These are phyloP conservation scores for Xylaria scruposa DNA, from an alignment of 495 filamentous ascomycete genomes.

Conservation along the genomic window DNA sequence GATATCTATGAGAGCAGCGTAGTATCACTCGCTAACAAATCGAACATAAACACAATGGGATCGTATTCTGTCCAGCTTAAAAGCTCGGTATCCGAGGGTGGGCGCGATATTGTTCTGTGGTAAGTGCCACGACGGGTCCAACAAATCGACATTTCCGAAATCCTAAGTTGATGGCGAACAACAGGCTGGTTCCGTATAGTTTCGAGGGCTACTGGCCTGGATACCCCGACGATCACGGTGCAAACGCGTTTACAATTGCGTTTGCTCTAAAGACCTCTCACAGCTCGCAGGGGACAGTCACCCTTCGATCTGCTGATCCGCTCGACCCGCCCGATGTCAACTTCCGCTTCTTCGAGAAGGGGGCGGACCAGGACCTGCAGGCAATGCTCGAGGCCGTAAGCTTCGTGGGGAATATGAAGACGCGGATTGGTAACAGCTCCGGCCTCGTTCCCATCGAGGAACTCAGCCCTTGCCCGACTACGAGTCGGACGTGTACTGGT, in stretches of 20 bases:
- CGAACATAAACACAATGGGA: constrained; percentile 25
- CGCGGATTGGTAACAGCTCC: constrained; percentile 25
- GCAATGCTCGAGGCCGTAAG: constrained; percentile 54
- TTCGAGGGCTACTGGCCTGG: constrained; percentile 49
- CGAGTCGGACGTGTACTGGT: constrained; percentile 37
- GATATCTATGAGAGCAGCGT: constrained; percentile 58
- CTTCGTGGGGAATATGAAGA: constrained; percentile 44
- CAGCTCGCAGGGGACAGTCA: constrained; percentile 50
- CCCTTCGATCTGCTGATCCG: constrained; percentile 52
- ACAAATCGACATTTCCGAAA: background rate
- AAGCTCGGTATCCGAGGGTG: constrained; percentile 35
- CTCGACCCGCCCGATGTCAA: constrained; percentile 53
- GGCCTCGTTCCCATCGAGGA: constrained; percentile 40
- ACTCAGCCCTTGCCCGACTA: constrained; percentile 38
- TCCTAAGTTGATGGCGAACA: constrained; percentile 28
- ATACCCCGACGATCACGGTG: constrained; percentile 32
- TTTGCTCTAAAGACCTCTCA: constrained; percentile 41
- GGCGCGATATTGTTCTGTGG: constrained; percentile 33
- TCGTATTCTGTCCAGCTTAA: constrained; percentile 39
- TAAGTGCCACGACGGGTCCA: constrained; percentile 11
- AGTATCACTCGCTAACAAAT: constrained; percentile 33
- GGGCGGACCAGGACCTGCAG: constrained; percentile 44
- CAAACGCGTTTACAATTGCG: constrained; percentile 27
- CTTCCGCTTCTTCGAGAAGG: constrained; percentile 56
- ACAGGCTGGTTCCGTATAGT: constrained; percentile 36